Evolutionary conservation across 208 protist genomes (phyloP), one percentile per base, ranked within the genome.

Genomic region (Porcisia deanei): DNA sequence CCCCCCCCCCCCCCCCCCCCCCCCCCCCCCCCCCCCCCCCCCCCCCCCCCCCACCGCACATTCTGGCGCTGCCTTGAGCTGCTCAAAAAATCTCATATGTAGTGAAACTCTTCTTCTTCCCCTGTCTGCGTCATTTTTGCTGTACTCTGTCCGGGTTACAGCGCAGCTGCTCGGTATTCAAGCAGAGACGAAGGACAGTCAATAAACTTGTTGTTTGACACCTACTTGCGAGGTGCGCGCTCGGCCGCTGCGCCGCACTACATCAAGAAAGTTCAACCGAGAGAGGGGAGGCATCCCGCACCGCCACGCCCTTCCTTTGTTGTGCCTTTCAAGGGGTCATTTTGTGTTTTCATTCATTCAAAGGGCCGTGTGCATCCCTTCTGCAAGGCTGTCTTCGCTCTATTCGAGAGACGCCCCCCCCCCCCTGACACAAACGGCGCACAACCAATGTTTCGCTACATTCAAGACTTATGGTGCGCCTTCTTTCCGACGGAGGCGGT

Each of bases 391-490:
- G 47, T 5, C 8, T 14, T 52, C 10, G 10, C 47, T 52, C 8
- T 52, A 52, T 52, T 12, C 47, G 47, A 52, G 47, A 12, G 47
- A 12, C 30, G 30, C 30, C 9, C 59, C 20, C 37, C 12, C 37
- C 16, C 30, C 18, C 55, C n/a, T 8, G 22, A 20, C 54, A 16
- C 54, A 25, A 25, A 52, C 4, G 25, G 18, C 53, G 60, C 18
- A 39, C 30, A 61, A 22, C 47, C 5, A 5, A 87, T 85, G 77
- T 43, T 91, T 22, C 70, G 75, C 43, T 73, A 86, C 60, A 25
- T 84, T 58, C 74, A 84, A 12, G 59, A 58, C 37, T 43, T 82
- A 54, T 88, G 84, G 83, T 75, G 86, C 71, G 75, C 76, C 55
- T 82, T 87, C 53, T 84, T 85, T 59, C 85, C 77, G 14, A 73